Percentiles rank a stretch among this genome's conserved stretches.
phyloP scores from a whole-genome alignment of 768 basidiomycete species.

The Hysterangium stoloniferum region DNA sequence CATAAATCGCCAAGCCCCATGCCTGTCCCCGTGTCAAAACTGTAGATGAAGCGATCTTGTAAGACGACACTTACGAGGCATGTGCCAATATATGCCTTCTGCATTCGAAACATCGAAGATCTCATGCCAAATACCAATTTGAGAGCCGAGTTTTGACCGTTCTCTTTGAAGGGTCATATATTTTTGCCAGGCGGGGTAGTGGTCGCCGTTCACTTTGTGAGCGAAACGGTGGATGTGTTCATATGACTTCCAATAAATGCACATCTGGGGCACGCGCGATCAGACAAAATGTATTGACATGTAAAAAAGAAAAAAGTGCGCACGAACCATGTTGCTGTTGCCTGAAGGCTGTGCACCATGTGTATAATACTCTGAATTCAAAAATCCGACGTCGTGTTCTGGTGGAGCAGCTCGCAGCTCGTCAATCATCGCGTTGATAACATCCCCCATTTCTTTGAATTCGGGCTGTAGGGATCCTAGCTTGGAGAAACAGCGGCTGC shows the following conservation, averaged over 20 bases:
- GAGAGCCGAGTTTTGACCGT: neutral
- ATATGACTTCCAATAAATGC: conserved; percentile 10
- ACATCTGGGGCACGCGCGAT: neutral
- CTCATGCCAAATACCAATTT: conserved; percentile 13
- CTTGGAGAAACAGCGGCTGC: neutral
- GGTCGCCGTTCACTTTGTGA: conserved; percentile 4
- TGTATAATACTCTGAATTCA: conserved; percentile 10
- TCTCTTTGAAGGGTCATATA: conserved; percentile 4
- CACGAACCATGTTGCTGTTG: conserved; percentile 9
- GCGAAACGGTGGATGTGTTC: conserved; percentile 10
- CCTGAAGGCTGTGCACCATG: conserved; percentile 2
- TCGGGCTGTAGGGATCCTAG: conserved; percentile 7
- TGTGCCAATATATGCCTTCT: conserved; percentile 11
- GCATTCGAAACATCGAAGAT: conserved; percentile 10
- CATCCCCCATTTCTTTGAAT: conserved; percentile 9
- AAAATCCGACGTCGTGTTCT: conserved; percentile 10
- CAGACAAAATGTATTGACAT: neutral
- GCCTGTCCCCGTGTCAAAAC: neutral
- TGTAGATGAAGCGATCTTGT: neutral
- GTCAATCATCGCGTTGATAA: conserved; percentile 6
- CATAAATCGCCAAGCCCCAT: conserved; percentile 10
- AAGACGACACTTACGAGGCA: conserved; percentile 4
- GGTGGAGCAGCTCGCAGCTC: conserved; percentile 8
- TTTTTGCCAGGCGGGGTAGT: conserved; percentile 7
- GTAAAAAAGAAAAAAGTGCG: neutral